Conservation (phyloP, 1,139 yeast genomes). For the Wickerhamomyces sp. region DNA sequence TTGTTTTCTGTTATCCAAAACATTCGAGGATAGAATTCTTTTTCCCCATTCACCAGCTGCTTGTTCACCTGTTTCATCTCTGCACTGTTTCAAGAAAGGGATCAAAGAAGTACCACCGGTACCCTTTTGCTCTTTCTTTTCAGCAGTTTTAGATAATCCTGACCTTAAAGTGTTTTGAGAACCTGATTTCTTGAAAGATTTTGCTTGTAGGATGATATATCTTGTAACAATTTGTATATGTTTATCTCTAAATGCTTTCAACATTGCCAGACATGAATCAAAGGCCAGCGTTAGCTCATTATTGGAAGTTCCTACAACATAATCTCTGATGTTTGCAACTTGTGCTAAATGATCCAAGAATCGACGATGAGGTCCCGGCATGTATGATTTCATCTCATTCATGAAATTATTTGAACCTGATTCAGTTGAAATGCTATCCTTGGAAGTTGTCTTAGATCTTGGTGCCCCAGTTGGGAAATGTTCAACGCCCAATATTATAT, state of each 20-base stretch:
- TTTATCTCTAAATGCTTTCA: conserved; percentile 83
- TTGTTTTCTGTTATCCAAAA: conserved; percentile 27
- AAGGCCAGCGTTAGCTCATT: conserved; percentile 67
- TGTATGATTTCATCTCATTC: conserved; percentile 78
- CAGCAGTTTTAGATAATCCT: conserved; percentile 41
- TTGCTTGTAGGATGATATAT: conserved; percentile 77
- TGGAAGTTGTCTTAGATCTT: conserved; percentile 26
- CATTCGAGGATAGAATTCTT: conserved; percentile 62
- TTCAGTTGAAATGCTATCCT: conserved; percentile 24
- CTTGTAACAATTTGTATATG: conserved; percentile 91
- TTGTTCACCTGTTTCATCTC: conserved; percentile 92
- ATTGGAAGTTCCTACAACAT: conserved; percentile 43
- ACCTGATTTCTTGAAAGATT: conserved; percentile 45
- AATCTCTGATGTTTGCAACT: conserved; percentile 59
- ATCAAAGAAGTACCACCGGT: conserved; percentile 93
- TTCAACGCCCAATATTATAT: conserved; percentile 67
- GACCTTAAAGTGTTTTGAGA: conserved; percentile 50
- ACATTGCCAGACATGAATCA: conserved; percentile 88
- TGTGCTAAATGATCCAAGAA: conserved; percentile 59
- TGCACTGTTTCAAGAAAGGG: conserved; percentile 89
- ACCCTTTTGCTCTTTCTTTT: conserved; percentile 58
- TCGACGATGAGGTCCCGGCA: conserved; percentile 83
- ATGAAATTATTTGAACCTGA: conserved; percentile 55
- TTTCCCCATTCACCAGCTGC: conserved; percentile 92
- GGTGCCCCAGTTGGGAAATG: conserved; percentile 76